Evolutionary conservation across 176 grass and related monocot species (phyloP), one percentile per base, ranked within the genome.

Genomic region (Oryza longistaminata): DNA sequence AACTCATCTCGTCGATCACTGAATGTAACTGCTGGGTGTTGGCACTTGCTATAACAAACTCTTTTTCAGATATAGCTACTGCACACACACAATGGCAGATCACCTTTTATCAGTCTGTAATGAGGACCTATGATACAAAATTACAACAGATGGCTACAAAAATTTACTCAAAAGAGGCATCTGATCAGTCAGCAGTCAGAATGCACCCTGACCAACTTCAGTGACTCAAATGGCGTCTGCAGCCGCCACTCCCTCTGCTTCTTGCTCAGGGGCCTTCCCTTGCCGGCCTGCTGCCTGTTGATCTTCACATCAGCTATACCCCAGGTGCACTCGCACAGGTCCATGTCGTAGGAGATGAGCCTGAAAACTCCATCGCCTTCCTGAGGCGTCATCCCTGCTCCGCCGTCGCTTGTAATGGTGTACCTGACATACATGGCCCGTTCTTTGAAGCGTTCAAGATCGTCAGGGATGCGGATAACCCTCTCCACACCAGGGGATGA

Each of bases 391-490:
- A 27, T 27, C 72, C 50, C 46, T 33, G 48, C 15, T 19, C 68
- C 13, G 9, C 4, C 89, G 31, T 80, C 83, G 1, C 48, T 73
- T 61, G 72, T 21, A 46, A 33, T 77, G 58, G 80, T 31, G 15
- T 99, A 96, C 52, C 94, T 96, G 31, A 99, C 93, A 42, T 94
- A 96, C 93, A 99, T 95, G 0, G 88, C 16, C 19, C 85, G 77
- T 69, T 99, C 96, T 87, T 94, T 96, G 85, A 99, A 99, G n/a
- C 91, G 93, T 50, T 95, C 93, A 24, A 99, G 86, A 64, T 99
- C 93, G 35, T 92, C 91, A 11, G 96, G 96, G 66, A 96, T n/a
- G 15, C 83, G 80, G 44, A 99, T 25, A 44, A 92, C 86, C 81
- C 96, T 92, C 74, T 99, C 93, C 50, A 92, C 85, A 1, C 96